Conservation (phyloP, 805 yeast species). For the Yarrowia alimentaria region DNA sequence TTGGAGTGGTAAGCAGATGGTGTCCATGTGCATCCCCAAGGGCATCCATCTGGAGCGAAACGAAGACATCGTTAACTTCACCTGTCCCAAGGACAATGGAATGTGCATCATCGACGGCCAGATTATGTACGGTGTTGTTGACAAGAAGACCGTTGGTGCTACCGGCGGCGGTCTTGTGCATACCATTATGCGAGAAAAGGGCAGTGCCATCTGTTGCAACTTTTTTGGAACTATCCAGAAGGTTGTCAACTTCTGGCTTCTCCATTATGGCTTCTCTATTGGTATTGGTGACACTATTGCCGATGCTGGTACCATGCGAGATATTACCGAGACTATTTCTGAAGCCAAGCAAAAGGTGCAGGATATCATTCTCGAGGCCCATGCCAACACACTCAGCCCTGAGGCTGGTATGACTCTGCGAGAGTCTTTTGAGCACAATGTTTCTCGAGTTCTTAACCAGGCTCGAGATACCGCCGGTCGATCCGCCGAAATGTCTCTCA, state of each 20-base stretch:
- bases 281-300: constrained; percentile 99
- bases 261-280: constrained; percentile 95
- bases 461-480: constrained; percentile 99
- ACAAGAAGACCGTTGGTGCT: constrained; percentile 97
- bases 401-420: constrained; percentile 99
- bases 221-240: constrained; percentile 91
- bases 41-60: constrained; percentile 94
- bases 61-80: constrained; percentile 80
- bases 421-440: constrained; percentile 97
- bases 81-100: constrained; percentile 90
- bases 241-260: constrained; percentile 92
- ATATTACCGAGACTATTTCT: constrained; percentile 87
- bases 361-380: constrained; percentile 89
- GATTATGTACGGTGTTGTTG: constrained; percentile 95
- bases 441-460: constrained; percentile 88
- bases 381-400: constrained; percentile 79
- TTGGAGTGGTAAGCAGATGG: constrained; percentile 96
- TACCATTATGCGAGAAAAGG: constrained; percentile 96
- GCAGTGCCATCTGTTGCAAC: constrained; percentile 83
- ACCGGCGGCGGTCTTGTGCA: constrained; percentile 98
- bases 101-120: constrained; percentile 96
- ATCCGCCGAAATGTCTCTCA: constrained; percentile 94
- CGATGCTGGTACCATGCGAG: constrained; percentile 92
- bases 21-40: constrained; percentile 89
- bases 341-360: constrained; percentile 94